Conservation (phyloP, 1,139 yeast species). For the Candida pseudoviswanathii region DNA sequence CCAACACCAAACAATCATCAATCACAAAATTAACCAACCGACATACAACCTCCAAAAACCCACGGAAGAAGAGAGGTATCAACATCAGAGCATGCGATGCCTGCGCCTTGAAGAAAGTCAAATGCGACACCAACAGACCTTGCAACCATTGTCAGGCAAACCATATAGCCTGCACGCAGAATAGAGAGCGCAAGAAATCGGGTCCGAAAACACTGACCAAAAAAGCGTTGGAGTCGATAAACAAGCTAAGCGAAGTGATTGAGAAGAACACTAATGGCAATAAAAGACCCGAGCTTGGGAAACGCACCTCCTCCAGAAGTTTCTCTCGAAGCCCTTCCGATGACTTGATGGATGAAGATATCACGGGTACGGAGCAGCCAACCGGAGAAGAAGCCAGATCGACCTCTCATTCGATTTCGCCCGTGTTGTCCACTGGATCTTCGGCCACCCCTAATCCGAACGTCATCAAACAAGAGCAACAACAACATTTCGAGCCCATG, state of each 20-base stretch:
- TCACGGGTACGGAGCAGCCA: background rate
- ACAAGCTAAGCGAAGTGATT: constrained; percentile 23
- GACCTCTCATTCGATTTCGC: constrained; percentile 2
- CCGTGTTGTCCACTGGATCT: constrained; percentile 2
- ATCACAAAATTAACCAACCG: constrained; percentile 16
- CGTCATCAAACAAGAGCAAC: background rate
- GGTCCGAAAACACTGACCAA: constrained; percentile 46
- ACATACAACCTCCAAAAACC: constrained; percentile 14
- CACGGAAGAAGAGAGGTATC: constrained; percentile 24
- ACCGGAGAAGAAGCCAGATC: constrained; percentile 6
- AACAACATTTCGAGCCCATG: background rate
- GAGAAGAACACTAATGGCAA: constrained; percentile 13
- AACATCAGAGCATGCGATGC: constrained; percentile 45
- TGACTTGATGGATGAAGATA: constrained; percentile 1
- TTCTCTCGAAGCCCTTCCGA: constrained; percentile 13
- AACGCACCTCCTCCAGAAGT: constrained; percentile 4
- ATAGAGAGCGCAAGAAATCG: constrained; percentile 41
- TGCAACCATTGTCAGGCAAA: constrained; percentile 43
- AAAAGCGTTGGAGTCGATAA: constrained; percentile 41
- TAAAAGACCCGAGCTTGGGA: constrained; percentile 4
- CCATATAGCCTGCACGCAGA: constrained; percentile 38
- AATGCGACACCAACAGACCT: constrained; percentile 42
- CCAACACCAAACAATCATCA: constrained; percentile 10
- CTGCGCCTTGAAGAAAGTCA: constrained; percentile 46
- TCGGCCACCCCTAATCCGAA: constrained; percentile 6